Evolutionary conservation across 768 basidiomycete species (phyloP).

Genomic region (Myochromella boudieri): DNA sequence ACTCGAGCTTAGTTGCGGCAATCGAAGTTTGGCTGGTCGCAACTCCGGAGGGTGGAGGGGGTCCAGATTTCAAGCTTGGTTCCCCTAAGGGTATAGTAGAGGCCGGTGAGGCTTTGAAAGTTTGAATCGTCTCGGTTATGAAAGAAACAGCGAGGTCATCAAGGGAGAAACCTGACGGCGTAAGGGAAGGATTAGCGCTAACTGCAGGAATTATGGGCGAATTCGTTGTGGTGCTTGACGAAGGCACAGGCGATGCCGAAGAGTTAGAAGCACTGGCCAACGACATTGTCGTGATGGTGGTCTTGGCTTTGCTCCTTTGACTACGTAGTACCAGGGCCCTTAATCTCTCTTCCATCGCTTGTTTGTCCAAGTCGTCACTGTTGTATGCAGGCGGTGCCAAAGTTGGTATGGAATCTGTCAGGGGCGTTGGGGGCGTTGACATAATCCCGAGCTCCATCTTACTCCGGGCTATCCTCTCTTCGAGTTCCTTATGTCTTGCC

Average conservation of each 20-base stretch:
- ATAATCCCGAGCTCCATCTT: slow-evolving; percentile 32
- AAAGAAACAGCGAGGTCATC: slow-evolving; percentile 59
- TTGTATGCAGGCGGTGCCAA: background rate
- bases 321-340: slow-evolving; percentile 40
- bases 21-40: background rate
- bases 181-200: slow-evolving; percentile 16
- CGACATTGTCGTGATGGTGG: slow-evolving; percentile 1
- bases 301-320: slow-evolving; percentile 26
- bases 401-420: background rate
- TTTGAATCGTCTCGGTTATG: slow-evolving; percentile 56
- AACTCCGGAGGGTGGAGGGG: background rate
- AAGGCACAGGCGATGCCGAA: slow-evolving; percentile 2
- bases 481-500: slow-evolving; percentile 44
- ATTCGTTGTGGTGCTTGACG: slow-evolving; percentile 4
- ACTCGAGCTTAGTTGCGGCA: slow-evolving; percentile 20
- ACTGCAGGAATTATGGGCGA: slow-evolving; percentile 2
- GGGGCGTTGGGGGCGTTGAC: background rate
- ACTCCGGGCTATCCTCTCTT: slow-evolving; percentile 38
- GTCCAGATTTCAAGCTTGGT: slow-evolving; percentile 1
- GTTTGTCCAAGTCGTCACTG: slow-evolving; percentile 21
- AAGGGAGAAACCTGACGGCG: slow-evolving; percentile 28
- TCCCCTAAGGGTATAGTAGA: slow-evolving; percentile 6
- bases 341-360: slow-evolving; percentile 42
- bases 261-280: slow-evolving; percentile 8
- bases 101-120: slow-evolving; percentile 29